phyloP scores from a whole-genome alignment of 139 green algal species.

The Spirogloea muscicola region DNA sequence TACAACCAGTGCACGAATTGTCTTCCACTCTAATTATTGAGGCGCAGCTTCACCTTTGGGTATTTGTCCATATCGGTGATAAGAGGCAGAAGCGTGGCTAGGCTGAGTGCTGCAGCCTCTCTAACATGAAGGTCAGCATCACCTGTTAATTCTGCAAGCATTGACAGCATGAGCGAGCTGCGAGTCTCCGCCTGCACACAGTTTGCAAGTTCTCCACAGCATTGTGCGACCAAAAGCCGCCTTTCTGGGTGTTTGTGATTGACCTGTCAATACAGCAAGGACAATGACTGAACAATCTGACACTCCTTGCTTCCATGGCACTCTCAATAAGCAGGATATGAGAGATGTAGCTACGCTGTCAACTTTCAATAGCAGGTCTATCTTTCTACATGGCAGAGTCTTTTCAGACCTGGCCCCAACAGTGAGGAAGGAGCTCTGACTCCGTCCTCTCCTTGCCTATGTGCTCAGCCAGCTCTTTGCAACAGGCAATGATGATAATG shows the following conservation, averaged over 20 bases:
- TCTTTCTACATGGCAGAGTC: too few relatives aligned
- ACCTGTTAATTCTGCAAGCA: constrained; percentile 31
- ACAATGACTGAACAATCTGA: too few relatives aligned
- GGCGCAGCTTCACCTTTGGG: constrained; percentile 26
- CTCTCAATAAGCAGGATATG: too few relatives aligned
- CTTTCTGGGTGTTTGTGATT: constrained; percentile 42
- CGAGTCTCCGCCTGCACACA: constrained; percentile 33
- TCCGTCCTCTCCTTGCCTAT: constrained; percentile 33
- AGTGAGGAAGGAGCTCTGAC: constrained; percentile 40
- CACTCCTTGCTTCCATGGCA: too few relatives aligned
- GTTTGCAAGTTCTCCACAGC: constrained; percentile 29
- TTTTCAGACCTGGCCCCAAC: constrained; percentile 45
- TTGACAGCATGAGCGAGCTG: constrained; percentile 35
- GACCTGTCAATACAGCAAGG: constrained; percentile 18
- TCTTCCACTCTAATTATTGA: background rate
- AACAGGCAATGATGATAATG: constrained; percentile 21
- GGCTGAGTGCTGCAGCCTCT: constrained; percentile 35
- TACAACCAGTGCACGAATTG: background rate
- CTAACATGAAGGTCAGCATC: constrained; percentile 23
- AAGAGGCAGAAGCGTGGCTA: constrained; percentile 32
- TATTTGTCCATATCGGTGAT: constrained; percentile 40
- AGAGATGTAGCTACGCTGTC: too few relatives aligned
- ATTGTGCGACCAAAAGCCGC: constrained; percentile 38
- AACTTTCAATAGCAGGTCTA: too few relatives aligned
- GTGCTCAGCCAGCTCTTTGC: constrained; percentile 12